phyloP scores from a whole-genome alignment of 176 grass and related monocot genomes.

The Miscanthus lutarioriparius region DNA sequence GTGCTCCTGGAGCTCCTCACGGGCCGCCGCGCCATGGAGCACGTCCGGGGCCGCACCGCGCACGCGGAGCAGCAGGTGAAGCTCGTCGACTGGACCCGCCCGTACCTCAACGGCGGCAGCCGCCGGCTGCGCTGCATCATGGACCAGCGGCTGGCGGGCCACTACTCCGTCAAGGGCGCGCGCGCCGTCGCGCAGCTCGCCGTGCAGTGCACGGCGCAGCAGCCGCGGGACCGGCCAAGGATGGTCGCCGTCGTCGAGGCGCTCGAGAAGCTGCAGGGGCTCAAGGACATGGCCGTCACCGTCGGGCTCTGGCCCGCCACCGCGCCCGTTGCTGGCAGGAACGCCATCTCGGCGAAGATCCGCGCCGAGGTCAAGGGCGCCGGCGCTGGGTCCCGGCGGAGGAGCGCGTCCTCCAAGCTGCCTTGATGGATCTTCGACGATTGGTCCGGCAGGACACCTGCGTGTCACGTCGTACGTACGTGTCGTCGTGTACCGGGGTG shows the following conservation, averaged over 20 bases:
- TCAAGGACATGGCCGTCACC: constrained; percentile 89
- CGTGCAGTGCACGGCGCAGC: constrained; percentile 67
- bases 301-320: constrained; percentile 51
- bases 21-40: constrained; percentile 76
- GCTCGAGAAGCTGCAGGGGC: constrained; percentile 55
- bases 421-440: not conserved
- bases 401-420: constrained; percentile 57
- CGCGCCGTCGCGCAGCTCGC: constrained; percentile 66
- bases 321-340: constrained; percentile 53
- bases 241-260: constrained; percentile 66
- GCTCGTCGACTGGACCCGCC: constrained; percentile 75
- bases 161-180: constrained; percentile 81
- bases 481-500: not conserved
- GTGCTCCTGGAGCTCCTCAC: constrained; percentile 95
- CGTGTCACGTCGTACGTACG: not conserved
- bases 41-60: constrained; percentile 33
- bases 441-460: not conserved
- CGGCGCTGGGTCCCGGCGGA: constrained; percentile 20
- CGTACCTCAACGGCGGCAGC: constrained; percentile 69
- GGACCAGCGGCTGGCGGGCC: constrained; percentile 55
- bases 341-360: constrained; percentile 76
- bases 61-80: constrained; percentile 57
- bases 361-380: constrained; percentile 52
- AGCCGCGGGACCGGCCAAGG: constrained; percentile 62
- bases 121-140: constrained; percentile 75